A percentile compares a stretch with the other conserved stretches of the same genome.
phyloP scores from a whole-genome alignment of 176 grass and related monocot species.

The Olyra latifolia region DNA sequence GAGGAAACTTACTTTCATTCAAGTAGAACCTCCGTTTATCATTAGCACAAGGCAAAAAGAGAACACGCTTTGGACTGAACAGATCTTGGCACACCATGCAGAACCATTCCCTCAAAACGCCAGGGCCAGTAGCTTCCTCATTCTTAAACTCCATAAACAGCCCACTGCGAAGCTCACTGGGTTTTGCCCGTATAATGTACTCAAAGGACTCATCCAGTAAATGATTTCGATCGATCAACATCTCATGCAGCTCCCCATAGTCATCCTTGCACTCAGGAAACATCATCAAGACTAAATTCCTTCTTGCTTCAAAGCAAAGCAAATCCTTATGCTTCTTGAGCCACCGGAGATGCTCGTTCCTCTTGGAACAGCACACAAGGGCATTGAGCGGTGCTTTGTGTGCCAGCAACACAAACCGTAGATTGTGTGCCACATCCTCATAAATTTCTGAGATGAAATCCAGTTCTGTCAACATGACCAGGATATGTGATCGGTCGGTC shows the following conservation, averaged over 20 bases:
- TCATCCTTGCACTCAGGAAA: constrained; percentile 88
- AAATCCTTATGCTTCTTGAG: constrained; percentile 85
- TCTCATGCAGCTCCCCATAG: constrained; percentile 86
- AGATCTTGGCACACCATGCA: constrained; percentile 83
- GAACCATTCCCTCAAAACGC: constrained; percentile 98
- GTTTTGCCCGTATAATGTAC: constrained; percentile 62
- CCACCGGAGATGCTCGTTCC: constrained; percentile 69
- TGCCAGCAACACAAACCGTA: constrained; percentile 58
- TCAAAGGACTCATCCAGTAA: constrained; percentile 83
- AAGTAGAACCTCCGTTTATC: constrained; percentile 86
- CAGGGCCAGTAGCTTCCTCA: constrained; percentile 97
- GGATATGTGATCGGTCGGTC: constrained; percentile 47
- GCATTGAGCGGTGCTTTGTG: constrained; percentile 57
- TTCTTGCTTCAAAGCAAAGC: constrained; percentile 73
- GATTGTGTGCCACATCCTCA: constrained; percentile 65
- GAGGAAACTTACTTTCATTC: constrained; percentile 78
- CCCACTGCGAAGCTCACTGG: constrained; percentile 64
- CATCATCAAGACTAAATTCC: constrained; percentile 92
- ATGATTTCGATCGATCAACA: constrained; percentile 85
- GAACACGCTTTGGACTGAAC: constrained; percentile 85
- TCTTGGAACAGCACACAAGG: constrained; percentile 65
- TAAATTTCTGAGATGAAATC: constrained; percentile 74
- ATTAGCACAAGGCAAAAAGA: constrained; percentile 82
- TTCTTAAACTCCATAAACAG: constrained; percentile 99
- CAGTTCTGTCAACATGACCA: constrained; percentile 62